phyloP scores from a whole-genome alignment of 345 rosid genomes.

The Melaleuca alternifolia region DNA sequence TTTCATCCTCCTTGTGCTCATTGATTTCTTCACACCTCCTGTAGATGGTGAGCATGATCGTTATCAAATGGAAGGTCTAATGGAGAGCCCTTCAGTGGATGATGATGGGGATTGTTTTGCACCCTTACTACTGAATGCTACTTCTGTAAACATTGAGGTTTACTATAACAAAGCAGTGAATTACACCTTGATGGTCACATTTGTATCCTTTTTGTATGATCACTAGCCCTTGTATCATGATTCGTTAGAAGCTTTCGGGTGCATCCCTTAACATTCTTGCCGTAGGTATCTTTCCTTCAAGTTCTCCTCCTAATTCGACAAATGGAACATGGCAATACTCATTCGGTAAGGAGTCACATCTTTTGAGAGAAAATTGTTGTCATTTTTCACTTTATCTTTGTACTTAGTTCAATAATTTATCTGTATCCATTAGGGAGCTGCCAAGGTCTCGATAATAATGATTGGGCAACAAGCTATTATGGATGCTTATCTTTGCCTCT shows the following conservation, averaged over 20 bases:
- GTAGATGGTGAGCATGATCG: conserved; percentile 67
- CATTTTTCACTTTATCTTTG: not conserved
- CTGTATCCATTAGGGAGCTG: conserved; percentile 61
- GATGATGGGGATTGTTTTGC: conserved; percentile 93
- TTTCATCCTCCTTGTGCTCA: not conserved
- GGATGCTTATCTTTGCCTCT: conserved; percentile 97
- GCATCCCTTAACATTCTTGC: conserved; percentile 47
- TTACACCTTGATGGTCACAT: conserved; percentile 96
- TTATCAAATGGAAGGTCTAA: conserved; percentile 77
- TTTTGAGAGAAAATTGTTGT: not conserved
- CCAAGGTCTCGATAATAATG: conserved; percentile 90
- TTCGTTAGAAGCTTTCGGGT: not conserved
- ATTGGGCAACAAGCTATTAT: conserved; percentile 96
- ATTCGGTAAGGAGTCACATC: conserved; percentile 47
- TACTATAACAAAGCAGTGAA: conserved; percentile 98
- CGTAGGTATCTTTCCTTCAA: conserved; percentile 87
- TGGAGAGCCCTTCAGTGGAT: conserved; percentile 93
- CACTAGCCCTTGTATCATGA: not conserved
- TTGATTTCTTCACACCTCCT: not conserved
- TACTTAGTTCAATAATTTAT: not conserved
- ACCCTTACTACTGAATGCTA: conserved; percentile 71
- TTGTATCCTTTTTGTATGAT: conserved; percentile 70
- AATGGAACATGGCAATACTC: conserved; percentile 98
- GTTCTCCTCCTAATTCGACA: conserved; percentile 90
- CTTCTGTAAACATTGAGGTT: conserved; percentile 88